Base-by-base conservation (phyloP, 345 rosid species). In the Anacardium occidentale region DNA sequence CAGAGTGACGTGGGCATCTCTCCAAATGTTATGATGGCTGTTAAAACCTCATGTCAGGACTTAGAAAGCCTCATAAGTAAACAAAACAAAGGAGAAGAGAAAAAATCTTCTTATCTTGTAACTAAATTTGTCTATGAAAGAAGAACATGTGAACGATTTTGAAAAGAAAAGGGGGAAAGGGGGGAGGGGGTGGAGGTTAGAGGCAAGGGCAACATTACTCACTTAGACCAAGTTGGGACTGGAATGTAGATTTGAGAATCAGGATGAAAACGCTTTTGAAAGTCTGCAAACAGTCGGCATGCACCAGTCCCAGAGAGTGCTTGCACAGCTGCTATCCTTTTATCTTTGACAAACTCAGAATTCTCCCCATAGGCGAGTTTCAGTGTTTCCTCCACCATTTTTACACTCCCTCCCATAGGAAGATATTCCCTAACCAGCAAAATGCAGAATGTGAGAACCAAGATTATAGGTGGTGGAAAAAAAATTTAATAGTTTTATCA, bases 11-110 rank as follows among this genome's bases (percentile, higher is more conserved):
- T 82, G 87, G 40, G 98, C 97, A 83, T 94, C 97, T 88, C 89
- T 89, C 98, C 98, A 94, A 76, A 92, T 94, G 73, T 94, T 94
- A 70, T 91, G 98, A 83, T 94, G 98, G 86, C 98, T 92, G 92
- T 80, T 74, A 54, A 78, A 60, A 76, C 7, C 26, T 44, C 66
- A 67, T 50, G 52, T 74, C 45, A 72, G 68, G 45, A 69, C 73
- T 69, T 45, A 17, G 64, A 77, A 75, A 15, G 62, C 50, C 37
- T 50, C 54, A 62, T 2, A 58, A 68, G 26, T 10, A 15, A 40
- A 48, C 0, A 47, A 48, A 71, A 50, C 14, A 32, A 61, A 20
- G 58, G 32, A 25, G 48, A 13, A 34, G 47, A 14, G 51, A 60
- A 37, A 13, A 24, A 60, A 53, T 32, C 48, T 12, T 29, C 11